These are phyloP conservation scores for Paramecium primaurelia DNA, from an alignment of 73 alveolate genomes.

Conservation along the genomic window DNA sequence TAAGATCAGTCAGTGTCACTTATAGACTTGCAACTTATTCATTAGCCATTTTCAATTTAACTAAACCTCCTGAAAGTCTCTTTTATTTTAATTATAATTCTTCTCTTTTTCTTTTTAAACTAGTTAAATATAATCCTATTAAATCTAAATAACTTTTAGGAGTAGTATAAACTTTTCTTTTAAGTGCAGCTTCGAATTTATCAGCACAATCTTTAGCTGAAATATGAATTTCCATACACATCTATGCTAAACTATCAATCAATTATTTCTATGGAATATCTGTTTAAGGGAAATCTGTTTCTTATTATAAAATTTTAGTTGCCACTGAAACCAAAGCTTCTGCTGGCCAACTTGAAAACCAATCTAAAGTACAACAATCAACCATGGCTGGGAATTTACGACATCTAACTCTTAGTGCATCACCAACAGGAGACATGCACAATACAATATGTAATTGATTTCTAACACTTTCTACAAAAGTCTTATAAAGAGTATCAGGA, in stretches of 20 bases:
- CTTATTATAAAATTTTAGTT: constrained; percentile 75
- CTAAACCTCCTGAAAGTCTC: constrained; percentile 74
- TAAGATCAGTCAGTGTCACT: constrained; percentile 70
- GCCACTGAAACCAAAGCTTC: constrained; percentile 97
- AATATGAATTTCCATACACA: constrained; percentile 75
- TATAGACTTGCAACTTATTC: constrained; percentile 69
- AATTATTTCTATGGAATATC: constrained; percentile 77
- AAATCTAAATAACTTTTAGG: constrained; percentile 91
- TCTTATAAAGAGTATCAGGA: constrained; percentile 58
- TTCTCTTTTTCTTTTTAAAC: constrained; percentile 79
- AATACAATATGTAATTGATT: constrained; percentile 95
- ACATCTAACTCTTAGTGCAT: constrained; percentile 94
- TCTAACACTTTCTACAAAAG: constrained; percentile 97
- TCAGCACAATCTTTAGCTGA: constrained; percentile 60
- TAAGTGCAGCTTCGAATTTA: constrained; percentile 79
- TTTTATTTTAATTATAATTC: constrained; percentile 61
- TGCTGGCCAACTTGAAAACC: constrained; percentile 99
- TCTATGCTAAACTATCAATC: constrained; percentile 74
- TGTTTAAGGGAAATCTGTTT: constrained; percentile 54
- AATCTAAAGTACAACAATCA: constrained; percentile 99
- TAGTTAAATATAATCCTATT: constrained; percentile 74
- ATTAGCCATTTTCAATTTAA: constrained; percentile 76
- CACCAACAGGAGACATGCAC: constrained; percentile 99
- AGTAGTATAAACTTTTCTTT: constrained; percentile 90
- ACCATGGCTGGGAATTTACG: constrained; percentile 99